Percentiles rank a stretch among this genome's conserved stretches.
Evolutionary conservation across 1,284 basidiomycete genomes (phyloP).

Genomic region (Fistulina hepatica): DNA sequence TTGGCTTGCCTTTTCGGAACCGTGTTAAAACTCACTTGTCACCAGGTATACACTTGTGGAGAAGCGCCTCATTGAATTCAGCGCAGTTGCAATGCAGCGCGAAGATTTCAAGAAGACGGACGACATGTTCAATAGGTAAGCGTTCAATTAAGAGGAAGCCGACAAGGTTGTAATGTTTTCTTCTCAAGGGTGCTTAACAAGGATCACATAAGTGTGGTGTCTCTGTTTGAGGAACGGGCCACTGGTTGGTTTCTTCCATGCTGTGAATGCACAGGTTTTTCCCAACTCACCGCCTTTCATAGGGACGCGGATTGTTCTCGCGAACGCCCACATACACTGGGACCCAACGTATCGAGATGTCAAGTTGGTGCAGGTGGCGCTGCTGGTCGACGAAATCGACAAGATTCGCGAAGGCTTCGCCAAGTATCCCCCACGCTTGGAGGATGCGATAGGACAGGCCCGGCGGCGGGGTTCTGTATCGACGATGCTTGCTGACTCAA

Average conservation of each 20-base stretch:
- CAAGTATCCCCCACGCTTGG: conserved; percentile 58
- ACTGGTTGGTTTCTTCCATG: too few species aligned
- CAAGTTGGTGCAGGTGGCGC: conserved; percentile 91
- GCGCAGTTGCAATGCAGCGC: conserved; percentile 85
- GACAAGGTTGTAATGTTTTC: too few species aligned
- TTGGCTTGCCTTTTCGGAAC: conserved; percentile 31
- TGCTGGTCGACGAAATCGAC: conserved; percentile 89
- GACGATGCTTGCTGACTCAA: too few species aligned
- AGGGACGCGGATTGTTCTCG: conserved; percentile 78
- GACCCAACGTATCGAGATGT: conserved; percentile 91
- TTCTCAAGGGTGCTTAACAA: conserved; percentile 90
- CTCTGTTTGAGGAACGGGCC: conserved; percentile 77
- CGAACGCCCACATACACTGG: conserved; percentile 93
- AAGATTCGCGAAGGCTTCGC: conserved; percentile 83
- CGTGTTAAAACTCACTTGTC: conserved; percentile 8
- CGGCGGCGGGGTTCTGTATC: too few species aligned
- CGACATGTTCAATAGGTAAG: conserved; percentile 99
- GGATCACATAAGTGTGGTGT: conserved; percentile 89
- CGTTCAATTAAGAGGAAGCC: too few species aligned
- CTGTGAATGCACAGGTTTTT: too few species aligned
- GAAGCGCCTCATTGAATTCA: conserved; percentile 92
- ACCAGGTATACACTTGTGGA: conserved; percentile 86
- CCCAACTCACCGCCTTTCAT: too few species aligned
- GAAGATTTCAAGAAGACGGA: conserved; percentile 97
- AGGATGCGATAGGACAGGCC: too few species aligned